These are phyloP conservation scores for Camelina neglecta DNA, from an alignment of 345 rosid genomes.

Conservation along the genomic window DNA sequence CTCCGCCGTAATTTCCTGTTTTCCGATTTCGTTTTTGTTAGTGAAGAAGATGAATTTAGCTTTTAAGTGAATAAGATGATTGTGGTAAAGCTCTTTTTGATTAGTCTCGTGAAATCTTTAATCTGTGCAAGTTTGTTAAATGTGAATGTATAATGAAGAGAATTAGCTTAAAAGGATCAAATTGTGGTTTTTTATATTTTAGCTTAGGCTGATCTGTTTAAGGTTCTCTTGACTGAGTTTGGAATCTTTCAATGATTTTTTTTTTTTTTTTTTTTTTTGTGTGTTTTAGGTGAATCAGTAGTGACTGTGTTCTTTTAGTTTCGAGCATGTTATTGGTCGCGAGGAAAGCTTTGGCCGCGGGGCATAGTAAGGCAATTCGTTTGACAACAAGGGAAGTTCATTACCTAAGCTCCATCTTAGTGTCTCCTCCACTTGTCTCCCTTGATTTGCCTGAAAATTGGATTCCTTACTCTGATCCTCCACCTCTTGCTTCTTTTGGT, in stretches of 20 bases:
- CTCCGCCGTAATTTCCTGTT: neutral
- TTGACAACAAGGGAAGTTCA: conserved; percentile 38
- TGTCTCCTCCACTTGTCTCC: conserved; percentile 79
- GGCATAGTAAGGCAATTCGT: conserved; percentile 31
- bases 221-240: conserved; percentile 18
- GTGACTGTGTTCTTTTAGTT: conserved; percentile 11
- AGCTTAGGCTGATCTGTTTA: neutral
- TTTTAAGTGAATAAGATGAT: conserved; percentile 8
- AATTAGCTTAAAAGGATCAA: conserved; percentile 18
- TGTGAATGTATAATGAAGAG: conserved; percentile 13
- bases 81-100: conserved; percentile 15
- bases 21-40: neutral
- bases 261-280: neutral
- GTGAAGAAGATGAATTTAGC: conserved; percentile 15
- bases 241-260: conserved; percentile 8
- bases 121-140: too few species aligned
- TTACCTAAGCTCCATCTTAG: conserved; percentile 50
- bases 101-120: neutral
- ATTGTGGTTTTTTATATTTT: neutral
- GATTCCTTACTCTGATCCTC: conserved; percentile 42
- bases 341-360: conserved; percentile 42
- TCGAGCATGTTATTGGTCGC: conserved; percentile 39
- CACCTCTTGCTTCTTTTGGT: conserved; percentile 43
- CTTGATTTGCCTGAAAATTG: conserved; percentile 78
- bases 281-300: conserved; percentile 24